These are phyloP conservation scores for Scenedesmus sp. DNA, from an alignment of 163 green algal genomes.

Conservation along the genomic window DNA sequence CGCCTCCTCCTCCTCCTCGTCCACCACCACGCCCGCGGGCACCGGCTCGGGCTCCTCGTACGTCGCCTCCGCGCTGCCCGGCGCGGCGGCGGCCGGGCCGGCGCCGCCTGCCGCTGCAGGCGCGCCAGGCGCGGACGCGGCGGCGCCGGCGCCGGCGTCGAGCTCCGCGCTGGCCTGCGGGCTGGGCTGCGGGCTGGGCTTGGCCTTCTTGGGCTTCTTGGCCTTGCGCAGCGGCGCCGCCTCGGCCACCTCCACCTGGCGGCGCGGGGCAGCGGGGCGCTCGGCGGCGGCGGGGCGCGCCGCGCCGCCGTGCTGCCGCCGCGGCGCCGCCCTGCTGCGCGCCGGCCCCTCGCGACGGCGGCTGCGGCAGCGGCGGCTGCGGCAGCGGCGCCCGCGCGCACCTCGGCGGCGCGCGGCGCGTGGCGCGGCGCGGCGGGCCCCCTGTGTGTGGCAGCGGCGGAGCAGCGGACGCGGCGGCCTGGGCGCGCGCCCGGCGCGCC, in stretches of 20 bases:
- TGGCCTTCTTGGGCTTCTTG: conserved; percentile 28
- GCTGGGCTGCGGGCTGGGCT: background rate
- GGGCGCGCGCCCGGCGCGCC: too few species aligned
- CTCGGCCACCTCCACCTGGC: conserved; percentile 16
- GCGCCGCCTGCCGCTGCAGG: conserved; percentile 2
- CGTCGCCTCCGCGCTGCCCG: background rate
- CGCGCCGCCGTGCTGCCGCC: too few species aligned
- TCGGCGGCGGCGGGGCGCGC: too few species aligned
- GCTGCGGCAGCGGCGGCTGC: too few species aligned
- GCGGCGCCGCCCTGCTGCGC: too few species aligned
- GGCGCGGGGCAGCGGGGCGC: too few species aligned
- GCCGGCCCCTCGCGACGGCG: too few species aligned
- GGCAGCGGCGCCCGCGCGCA: too few species aligned
- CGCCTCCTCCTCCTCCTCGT: conserved; percentile 24
- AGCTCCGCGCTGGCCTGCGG: background rate
- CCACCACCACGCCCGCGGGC: conserved; percentile 29
- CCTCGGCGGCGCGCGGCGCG: too few species aligned
- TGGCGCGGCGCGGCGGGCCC: too few species aligned
- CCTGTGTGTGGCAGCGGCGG: too few species aligned
- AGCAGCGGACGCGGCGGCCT: too few species aligned
- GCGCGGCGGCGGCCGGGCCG: background rate
- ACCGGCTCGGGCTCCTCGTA: conserved; percentile 37
- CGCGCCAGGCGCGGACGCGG: background rate
- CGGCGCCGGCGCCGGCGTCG: background rate
- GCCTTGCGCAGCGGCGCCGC: background rate